phyloP scores from a whole-genome alignment of 2,329 filamentous ascomycete genomes.

The Macrophomina pseudophaseolina region DNA sequence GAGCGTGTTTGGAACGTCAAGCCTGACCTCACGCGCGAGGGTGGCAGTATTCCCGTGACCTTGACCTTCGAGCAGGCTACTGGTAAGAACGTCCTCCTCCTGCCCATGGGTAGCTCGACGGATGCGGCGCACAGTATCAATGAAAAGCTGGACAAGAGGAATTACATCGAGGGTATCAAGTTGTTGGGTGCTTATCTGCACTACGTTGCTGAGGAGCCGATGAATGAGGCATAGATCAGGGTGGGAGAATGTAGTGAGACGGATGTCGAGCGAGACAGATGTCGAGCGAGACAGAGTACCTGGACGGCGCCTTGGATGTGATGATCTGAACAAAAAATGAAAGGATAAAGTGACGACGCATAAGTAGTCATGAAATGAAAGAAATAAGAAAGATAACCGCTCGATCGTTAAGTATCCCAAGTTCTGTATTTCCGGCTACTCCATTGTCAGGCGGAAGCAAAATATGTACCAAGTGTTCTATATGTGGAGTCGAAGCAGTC shows the following conservation, averaged over 20 bases:
- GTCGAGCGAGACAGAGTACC: not conserved
- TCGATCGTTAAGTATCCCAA: too few species aligned
- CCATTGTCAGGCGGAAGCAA: not conserved
- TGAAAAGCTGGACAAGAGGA: slow-evolving; percentile 94
- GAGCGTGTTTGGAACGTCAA: slow-evolving; percentile 92
- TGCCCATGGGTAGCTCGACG: slow-evolving; percentile 97
- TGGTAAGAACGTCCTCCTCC: slow-evolving; percentile 92
- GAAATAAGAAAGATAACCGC: not conserved
- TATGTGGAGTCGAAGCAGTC: too few species aligned
- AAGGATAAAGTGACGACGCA: not conserved
- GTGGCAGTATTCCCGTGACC: slow-evolving; percentile 95
- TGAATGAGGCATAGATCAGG: slow-evolving; percentile 35
- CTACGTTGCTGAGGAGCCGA: slow-evolving; percentile 90
- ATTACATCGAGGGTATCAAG: slow-evolving; percentile 99
- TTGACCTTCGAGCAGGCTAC: slow-evolving; percentile 97
- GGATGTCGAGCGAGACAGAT: not conserved
- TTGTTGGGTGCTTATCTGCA: slow-evolving; percentile 92
- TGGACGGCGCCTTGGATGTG: not conserved
- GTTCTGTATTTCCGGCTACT: too few species aligned
- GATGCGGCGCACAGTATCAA: slow-evolving; percentile 98
- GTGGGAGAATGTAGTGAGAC: not conserved
- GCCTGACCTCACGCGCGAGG: slow-evolving; percentile 95
- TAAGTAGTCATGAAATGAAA: not conserved
- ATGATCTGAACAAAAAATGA: not conserved
- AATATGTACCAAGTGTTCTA: not conserved